These are phyloP conservation scores for Fistulina hepatica DNA, from an alignment of 1,284 basidiomycete genomes.

Conservation along the genomic window DNA sequence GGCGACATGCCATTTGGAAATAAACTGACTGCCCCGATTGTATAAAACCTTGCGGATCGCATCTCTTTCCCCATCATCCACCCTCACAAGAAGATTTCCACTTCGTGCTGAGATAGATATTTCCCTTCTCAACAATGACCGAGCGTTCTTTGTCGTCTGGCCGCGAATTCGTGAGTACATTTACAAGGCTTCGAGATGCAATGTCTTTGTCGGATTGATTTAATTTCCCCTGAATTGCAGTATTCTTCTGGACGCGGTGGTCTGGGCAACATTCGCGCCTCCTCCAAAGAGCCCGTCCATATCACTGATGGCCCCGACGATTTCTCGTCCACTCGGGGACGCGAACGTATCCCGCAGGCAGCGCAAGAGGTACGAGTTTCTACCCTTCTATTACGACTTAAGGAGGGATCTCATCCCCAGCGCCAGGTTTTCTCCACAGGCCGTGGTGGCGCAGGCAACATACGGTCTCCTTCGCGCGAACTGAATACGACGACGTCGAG, in stretches of 20 bases:
- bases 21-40: too few species aligned
- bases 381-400: neutral
- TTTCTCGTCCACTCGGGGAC: slow-evolving; percentile 38
- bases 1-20: too few species aligned
- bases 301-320: slow-evolving; percentile 32
- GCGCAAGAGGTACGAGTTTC: slow-evolving; percentile 21
- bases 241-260: slow-evolving; percentile 59
- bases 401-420: slow-evolving; percentile 6
- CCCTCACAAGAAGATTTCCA: too few species aligned
- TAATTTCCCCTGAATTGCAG: slow-evolving; percentile 19
- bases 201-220: neutral
- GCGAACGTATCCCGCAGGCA: slow-evolving; percentile 35
- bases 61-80: too few species aligned
- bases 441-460: slow-evolving; percentile 70
- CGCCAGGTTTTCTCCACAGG: slow-evolving; percentile 56
- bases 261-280: slow-evolving; percentile 48
- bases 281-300: slow-evolving; percentile 33
- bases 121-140: neutral
- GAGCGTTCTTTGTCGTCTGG: slow-evolving; percentile 24
- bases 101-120: too few species aligned
- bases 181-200: slow-evolving; percentile 2
- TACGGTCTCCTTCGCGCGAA: slow-evolving; percentile 60
- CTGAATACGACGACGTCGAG: too few species aligned
- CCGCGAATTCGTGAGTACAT: slow-evolving; percentile 20
- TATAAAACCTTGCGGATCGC: too few species aligned